Base-by-base conservation (phyloP, 176 grass and related monocot genomes). In the Raddia guianensis region DNA sequence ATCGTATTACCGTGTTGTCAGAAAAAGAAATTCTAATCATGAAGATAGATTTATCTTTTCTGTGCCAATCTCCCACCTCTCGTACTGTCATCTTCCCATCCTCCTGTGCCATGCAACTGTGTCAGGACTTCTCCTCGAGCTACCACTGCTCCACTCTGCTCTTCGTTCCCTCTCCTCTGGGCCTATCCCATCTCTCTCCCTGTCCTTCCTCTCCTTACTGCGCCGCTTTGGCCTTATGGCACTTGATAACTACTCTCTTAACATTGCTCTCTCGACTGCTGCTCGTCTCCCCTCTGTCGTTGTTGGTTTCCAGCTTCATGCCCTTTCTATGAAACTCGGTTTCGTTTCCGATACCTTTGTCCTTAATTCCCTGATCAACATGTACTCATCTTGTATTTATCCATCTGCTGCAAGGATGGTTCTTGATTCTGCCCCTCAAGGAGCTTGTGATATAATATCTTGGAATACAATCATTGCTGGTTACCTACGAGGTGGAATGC, bases 401-500 rank as follows among this genome's bases (percentile, higher is more conserved):
- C 78, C 76, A 48, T 37, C 62, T 82, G 34, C 80, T 53, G 90
- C 92, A 77, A 92, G 83, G 68, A 63, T 73, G 67, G 90, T 94
- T 83, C 88, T 95, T 76, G 70, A 94, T 84, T 83, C 61, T 65
- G 83, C 92, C 77, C 59, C 76, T 8, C 64, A 49, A 34, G 79
- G 92, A 44, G 73, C 78, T n/a, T 80, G 77, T 34, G 95, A 98
- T 72, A 78, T 72, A 14, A 86, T 98, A 80, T 93, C 92, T 48
- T 95, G 95, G 95, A 95, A 95, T 77, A 98, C 87, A 63, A 78
- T 98, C 79, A 88, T 94, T 60, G 86, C 88, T 21, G 92, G 92
- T 63, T 98, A 89, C 75, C 13, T 88, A 67, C 86, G 76, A 76
- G 62, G 75, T 76, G 86, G 87, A 11, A 57, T 92, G 72, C 90